These are phyloP conservation scores for Medicago arabica DNA, from an alignment of 306 rosid species.

Conservation along the genomic window DNA sequence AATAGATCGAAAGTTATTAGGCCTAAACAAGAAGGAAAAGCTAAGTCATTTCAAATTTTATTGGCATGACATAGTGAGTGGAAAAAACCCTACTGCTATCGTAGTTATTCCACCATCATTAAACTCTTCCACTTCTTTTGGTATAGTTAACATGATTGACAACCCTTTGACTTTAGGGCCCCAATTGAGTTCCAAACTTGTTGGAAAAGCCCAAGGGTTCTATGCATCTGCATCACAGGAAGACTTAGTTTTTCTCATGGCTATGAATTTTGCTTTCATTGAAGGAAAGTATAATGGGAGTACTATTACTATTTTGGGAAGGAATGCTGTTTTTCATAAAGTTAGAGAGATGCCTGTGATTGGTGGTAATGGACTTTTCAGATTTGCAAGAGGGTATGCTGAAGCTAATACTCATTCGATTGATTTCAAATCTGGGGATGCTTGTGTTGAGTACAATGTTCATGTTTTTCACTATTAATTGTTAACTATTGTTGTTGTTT, in stretches of 20 bases:
- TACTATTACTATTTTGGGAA: conserved; percentile 62
- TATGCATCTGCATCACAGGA: conserved; percentile 58
- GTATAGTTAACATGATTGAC: conserved; percentile 47
- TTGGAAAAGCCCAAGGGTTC: conserved; percentile 67
- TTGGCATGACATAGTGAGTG: conserved; percentile 67
- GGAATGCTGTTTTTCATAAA: conserved; percentile 54
- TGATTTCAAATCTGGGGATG: conserved; percentile 47
- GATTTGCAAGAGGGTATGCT: conserved; percentile 76
- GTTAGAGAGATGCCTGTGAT: conserved; percentile 84
- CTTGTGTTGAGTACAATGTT: conserved; percentile 62
- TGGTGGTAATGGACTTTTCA: conserved; percentile 80
- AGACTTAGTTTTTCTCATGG: conserved; percentile 53
- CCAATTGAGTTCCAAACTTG: conserved; percentile 43
- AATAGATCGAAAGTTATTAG: conserved; percentile 45
- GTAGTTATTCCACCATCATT: conserved; percentile 30
- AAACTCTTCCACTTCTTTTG: conserved; percentile 46
- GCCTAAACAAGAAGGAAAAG: conserved; percentile 51
- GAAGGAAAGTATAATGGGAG: conserved; percentile 83
- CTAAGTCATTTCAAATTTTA: conserved; percentile 65
- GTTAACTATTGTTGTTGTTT: neutral
- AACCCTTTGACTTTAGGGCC: conserved; percentile 58
- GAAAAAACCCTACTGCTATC: conserved; percentile 43
- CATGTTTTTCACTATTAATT: conserved; percentile 44
- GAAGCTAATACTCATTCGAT: conserved; percentile 50
- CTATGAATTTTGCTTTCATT: conserved; percentile 65